Base-by-base conservation (phyloP, 768 basidiomycete genomes). In the Amanita fuliginea region DNA sequence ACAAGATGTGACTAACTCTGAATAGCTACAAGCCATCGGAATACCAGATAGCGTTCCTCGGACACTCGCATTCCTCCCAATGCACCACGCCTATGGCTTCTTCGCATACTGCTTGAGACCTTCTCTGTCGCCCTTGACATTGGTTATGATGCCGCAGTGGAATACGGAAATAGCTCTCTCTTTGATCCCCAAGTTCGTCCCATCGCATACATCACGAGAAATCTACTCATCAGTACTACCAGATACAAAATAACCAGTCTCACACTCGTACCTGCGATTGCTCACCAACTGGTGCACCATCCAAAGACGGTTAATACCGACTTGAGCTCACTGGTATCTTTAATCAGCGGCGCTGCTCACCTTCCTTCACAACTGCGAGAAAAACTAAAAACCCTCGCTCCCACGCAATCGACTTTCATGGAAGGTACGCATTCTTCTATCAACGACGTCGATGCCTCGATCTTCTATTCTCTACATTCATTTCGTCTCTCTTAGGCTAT, bases 71-170 rank as follows among this genome's bases (percentile, higher is more conserved):
- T 78, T 80, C 52, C 63, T 89, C 1, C 86, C 86, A 0, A 66
- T 87, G 34, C 77, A 85, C 54, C 86, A 89, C 54, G 64, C 71
- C 0, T 85, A 77, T 55, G 87, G 76, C 1, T 65, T 85, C n/a
- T 74, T 82, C 49, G 46, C 64, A 1, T 70, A 73, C 51, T 61
- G 66, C 8, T 73, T 86, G 59, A 73, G 75, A 18, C 54, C 67
- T 0, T 72, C 78, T 43, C 54, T 76, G 11, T 16, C 56, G 0
- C 80, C 75, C 0, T 50, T 54, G 7, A 81, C 83, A 0, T 44
- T 71, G 2, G 62, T 86, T 7, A 60, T 86, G 37, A 59, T 86
- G n/a, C 69, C 76, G 0, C 70, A 67, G 48, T 89, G 85, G 84
- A 71, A 79, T 51, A 61, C 73, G 28, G 48, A 49, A 16, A 14